Evolutionary conservation across 2,329 filamentous ascomycete genomes (phyloP).

Genomic region (Cordyceps javanica): DNA sequence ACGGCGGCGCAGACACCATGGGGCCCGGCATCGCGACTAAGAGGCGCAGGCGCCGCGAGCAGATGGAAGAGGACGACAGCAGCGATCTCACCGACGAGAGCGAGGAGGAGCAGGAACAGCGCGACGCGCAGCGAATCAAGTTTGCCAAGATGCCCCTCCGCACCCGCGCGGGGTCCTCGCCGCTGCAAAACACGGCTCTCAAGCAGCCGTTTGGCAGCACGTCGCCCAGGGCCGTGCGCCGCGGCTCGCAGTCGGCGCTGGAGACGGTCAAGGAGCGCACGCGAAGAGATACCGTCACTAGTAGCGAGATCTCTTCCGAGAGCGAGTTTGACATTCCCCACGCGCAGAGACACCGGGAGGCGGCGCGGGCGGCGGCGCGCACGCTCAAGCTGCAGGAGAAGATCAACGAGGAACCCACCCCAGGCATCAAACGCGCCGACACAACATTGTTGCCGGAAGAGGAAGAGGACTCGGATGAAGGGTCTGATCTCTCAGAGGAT

Average conservation of each 20-base stretch:
- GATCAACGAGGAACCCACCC: constrained; percentile 32
- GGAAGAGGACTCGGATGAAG: constrained; percentile 55
- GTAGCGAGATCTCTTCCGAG: constrained; percentile 77
- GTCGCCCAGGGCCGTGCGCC: constrained; percentile 45
- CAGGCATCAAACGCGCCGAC: constrained; percentile 37
- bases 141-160: constrained; percentile 94
- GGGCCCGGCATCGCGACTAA: constrained; percentile 62
- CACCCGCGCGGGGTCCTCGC: constrained; percentile 80
- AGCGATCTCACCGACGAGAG: constrained; percentile 81
- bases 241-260: constrained; percentile 66
- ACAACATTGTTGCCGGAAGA: constrained; percentile 51
- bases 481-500: constrained; percentile 56
- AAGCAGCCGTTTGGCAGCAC: constrained; percentile 45
- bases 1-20: constrained; percentile 60
- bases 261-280: constrained; percentile 64
- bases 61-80: constrained; percentile 79
- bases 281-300: constrained; percentile 70
- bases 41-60: constrained; percentile 60
- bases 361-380: constrained; percentile 48
- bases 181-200: constrained; percentile 62
- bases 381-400: constrained; percentile 31
- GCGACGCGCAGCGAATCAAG: constrained; percentile 83
- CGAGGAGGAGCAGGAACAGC: constrained; percentile 68
- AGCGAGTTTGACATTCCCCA: constrained; percentile 67
- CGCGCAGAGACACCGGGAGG: constrained; percentile 58